Evolutionary conservation across 768 basidiomycete genomes (phyloP).

Genomic region (Pleurotus citrinopileatus): DNA sequence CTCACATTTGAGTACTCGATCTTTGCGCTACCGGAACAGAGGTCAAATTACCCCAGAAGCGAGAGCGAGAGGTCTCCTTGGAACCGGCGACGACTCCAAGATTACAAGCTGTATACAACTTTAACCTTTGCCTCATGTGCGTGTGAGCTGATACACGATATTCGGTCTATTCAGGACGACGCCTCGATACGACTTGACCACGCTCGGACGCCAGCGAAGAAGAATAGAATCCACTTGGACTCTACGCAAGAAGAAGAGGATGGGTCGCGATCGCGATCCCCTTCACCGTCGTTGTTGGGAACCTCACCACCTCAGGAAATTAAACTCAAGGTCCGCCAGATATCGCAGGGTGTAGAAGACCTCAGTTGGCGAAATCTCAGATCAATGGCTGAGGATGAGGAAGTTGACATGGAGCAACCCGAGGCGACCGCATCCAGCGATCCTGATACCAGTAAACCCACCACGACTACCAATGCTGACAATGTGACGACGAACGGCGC

Average conservation of each 20-base stretch:
- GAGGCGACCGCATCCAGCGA: conserved; percentile 5
- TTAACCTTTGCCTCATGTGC: conserved; percentile 1
- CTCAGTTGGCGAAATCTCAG: conserved; percentile 64
- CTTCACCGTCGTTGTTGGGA: conserved; percentile 40
- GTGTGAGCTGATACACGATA: conserved; percentile 7
- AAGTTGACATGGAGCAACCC: conserved; percentile 19
- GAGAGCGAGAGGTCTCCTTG: conserved; percentile 75
- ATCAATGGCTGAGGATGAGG: conserved; percentile 25
- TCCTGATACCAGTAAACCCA: conserved; percentile 11
- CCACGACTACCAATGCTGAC: conserved; percentile 5
- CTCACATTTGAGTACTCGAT: not conserved
- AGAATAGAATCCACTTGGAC: conserved; percentile 64
- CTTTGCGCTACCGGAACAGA: conserved; percentile 24
- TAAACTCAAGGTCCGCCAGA: conserved; percentile 70
- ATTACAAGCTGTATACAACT: conserved; percentile 22
- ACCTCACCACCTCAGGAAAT: conserved; percentile 76
- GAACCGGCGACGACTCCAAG: conserved; percentile 60
- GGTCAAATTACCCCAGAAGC: conserved; percentile 59
- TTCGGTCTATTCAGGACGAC: conserved; percentile 31
- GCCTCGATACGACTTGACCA: conserved; percentile 37
- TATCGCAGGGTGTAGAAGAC: conserved; percentile 78
- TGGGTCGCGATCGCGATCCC: conserved; percentile 35
- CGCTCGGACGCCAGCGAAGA: conserved; percentile 67
- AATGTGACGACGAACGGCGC: not conserved
- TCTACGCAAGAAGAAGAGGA: conserved; percentile 66